Base-by-base conservation (phyloP, 495 filamentous ascomycete genomes). In the Penicillium soppii region DNA sequence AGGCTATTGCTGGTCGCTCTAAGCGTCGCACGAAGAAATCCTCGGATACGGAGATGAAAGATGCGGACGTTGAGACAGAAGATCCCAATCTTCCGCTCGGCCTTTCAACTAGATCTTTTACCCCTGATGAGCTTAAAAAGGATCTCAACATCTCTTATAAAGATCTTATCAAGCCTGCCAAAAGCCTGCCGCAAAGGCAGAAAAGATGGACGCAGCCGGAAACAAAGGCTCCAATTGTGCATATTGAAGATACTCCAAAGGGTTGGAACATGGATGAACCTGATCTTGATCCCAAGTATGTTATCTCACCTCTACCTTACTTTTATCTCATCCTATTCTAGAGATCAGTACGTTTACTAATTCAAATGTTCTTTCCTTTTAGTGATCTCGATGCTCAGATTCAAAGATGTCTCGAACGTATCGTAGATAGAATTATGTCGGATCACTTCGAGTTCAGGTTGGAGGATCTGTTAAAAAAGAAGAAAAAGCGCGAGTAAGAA, bases 371-470 rank as follows among this genome's bases (percentile, higher is more conserved):
- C 26, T 45, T 3, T 12, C n/a, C n/a, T n/a, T n/a, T 1, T 38
- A 45, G 49, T 20, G 49, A 52, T 6, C 16, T 37, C 4, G n/a
- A 45, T 6, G 41, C 40, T 15, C 41, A 45, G 16, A 44, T 45
- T 25, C 1, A 15, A 23, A 36, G 49, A 20, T 52, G 49, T 12
- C 13, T 8, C 5, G 41, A 52, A 21, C 23, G 50, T 23, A 30
- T 52, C 3, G 1, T 23, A 12, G 50, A 52, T 17, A 27, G 29
- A 20, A 52, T 52, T 17, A 15, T 52, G 33, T 10, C 16, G 7
- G n/a, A n/a, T 8, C 1, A 22, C 12, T 45, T 39, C 16, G 13
- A 51, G n/a, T 22, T 10, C 23, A 32, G 20, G 27, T 20, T 45
- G 12, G 13, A 45, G 13, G 43, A 21, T 9, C 13, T 26, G 1